Evolutionary conservation across 352 stramenopile genomes (phyloP).

Genomic region (Hyaloperonospora brassicae): DNA sequence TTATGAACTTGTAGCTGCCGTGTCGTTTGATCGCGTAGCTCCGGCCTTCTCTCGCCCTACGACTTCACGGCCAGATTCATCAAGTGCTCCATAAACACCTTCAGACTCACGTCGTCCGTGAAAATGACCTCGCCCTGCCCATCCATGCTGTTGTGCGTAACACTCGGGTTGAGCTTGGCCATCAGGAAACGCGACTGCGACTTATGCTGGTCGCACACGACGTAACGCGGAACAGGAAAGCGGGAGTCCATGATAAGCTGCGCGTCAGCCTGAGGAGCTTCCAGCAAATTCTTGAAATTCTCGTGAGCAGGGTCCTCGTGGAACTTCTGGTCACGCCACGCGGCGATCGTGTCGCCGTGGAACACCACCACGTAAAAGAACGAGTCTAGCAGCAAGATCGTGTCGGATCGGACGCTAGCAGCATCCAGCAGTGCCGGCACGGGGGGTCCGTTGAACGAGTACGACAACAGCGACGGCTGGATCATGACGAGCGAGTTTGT

Average conservation of each 20-base stretch:
- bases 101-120: constrained; percentile 99
- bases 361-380: constrained; percentile 99
- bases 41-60: constrained; percentile 22
- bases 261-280: constrained; percentile 95
- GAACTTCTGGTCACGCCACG: constrained; percentile 96
- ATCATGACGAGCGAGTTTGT: constrained; percentile 99
- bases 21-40: neutral
- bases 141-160: constrained; percentile 95
- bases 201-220: constrained; percentile 99
- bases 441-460: constrained; percentile 91
- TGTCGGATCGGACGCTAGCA: constrained; percentile 93
- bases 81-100: constrained; percentile 99
- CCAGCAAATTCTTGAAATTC: constrained; percentile 97
- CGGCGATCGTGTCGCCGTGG: constrained; percentile 98
- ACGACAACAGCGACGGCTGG: constrained; percentile 98
- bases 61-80: constrained; percentile 88
- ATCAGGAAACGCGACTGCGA: constrained; percentile 98
- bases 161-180: constrained; percentile 98
- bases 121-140: constrained; percentile 94
- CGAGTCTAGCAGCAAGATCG: constrained; percentile 98
- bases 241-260: constrained; percentile 98
- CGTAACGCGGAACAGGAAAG: constrained; percentile 98
- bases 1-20: no score
- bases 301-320: constrained; percentile 93
- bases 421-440: constrained; percentile 86